A percentile compares a stretch with the other conserved stretches of the same genome.
phyloP scores from a whole-genome alignment of 176 grass and related monocot species.

The Oryza nivara region DNA sequence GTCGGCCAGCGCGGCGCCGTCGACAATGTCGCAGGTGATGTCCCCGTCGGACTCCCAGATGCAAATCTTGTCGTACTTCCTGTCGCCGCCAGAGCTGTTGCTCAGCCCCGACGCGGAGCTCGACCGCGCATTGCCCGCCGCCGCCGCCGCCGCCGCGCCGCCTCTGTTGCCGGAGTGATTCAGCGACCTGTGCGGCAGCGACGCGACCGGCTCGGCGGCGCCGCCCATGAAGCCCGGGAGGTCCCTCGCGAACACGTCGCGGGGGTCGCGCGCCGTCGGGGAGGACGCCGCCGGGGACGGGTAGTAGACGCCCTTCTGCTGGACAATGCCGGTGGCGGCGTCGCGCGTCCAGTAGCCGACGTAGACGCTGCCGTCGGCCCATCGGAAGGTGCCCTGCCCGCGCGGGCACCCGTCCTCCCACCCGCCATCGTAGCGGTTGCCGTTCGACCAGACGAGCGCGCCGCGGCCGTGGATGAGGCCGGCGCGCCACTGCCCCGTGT shows the following conservation, averaged over 20 bases:
- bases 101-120: conserved; percentile 57
- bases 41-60: conserved; percentile 77
- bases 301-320: conserved; percentile 88
- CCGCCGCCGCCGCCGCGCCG: not conserved
- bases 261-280: conserved; percentile 72
- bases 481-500: conserved; percentile 73
- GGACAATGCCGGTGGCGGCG: conserved; percentile 44
- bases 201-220: conserved; percentile 15
- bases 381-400: conserved; percentile 77
- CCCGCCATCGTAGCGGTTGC: conserved; percentile 77
- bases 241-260: conserved; percentile 71
- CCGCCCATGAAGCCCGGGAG: conserved; percentile 49
- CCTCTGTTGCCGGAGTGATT: conserved; percentile 33
- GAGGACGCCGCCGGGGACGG: conserved; percentile 66
- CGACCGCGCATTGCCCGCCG: conserved; percentile 40
- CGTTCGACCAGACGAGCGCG: conserved; percentile 69
- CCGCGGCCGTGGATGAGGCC: conserved; percentile 83
- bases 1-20: conserved; percentile 44
- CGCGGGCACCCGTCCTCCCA: conserved; percentile 85
- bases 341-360: conserved; percentile 74
- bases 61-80: conserved; percentile 70
- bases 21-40: conserved; percentile 73
- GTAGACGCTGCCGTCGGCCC: conserved; percentile 86
- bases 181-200: conserved; percentile 44
- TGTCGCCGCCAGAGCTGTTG: conserved; percentile 56